Evolutionary conservation across 805 yeast genomes (phyloP), one percentile per base, ranked within the genome.

Genomic region (Suhomyces vadensis): DNA sequence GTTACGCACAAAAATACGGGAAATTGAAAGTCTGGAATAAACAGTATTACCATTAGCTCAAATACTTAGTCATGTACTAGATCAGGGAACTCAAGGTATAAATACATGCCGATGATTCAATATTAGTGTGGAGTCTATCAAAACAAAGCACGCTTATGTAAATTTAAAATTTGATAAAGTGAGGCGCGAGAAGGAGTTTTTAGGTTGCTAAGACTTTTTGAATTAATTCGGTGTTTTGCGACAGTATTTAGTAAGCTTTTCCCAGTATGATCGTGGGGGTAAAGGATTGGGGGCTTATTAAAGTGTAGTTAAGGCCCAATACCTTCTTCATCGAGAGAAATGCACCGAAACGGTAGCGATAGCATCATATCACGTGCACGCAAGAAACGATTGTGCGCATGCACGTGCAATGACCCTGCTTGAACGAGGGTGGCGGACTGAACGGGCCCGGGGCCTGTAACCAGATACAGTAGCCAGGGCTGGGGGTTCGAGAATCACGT

Each of bases 321-420:
- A n/a, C n/a, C n/a, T n/a, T n/a, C n/a, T n/a, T n/a, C 17, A 13
- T 27, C 8, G 9, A 11, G 10, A 6, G n/a, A 2, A 14, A 17
- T 6, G 11, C 11, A 29, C 9, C 8, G 20, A 5, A 17, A 23
- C 14, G 16, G n/a, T 21, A 6, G 9, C 19, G 35, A 39, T 43
- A 23, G 25, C 23, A 35, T 17, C 39, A 42, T 33, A 42, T 42
- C 45, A 42, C 45, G 45, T 42, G 44, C 20, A 6, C 10, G 20
- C 9, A 25, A 5, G 26, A 14, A 21, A 19, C 19, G 16, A 24
- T 37, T 19, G 39, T 31, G 31, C n/a, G 8, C 10, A 1, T 10
- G 6, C 39, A 37, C 39, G 39, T 37, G 39, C 31, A 6, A 37
- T 37, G 39, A 16, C 33, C 20, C 33, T 29, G 9, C 20, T 9